Base-by-base conservation (phyloP, 805 yeast genomes). In the Yarrowia yakushimensis region DNA sequence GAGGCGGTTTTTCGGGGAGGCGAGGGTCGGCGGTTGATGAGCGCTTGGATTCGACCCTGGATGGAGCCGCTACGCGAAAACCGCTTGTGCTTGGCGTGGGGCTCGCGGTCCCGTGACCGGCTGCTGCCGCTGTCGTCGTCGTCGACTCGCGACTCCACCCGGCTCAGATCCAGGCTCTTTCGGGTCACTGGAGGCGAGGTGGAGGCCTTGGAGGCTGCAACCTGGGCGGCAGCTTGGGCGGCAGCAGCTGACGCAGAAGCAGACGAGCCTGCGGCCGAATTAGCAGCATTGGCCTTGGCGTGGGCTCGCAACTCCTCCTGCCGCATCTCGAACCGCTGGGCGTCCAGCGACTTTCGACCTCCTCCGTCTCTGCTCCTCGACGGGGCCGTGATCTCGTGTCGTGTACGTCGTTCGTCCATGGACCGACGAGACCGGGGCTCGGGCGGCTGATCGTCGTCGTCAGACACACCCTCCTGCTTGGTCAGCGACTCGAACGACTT, bases 1-100 rank as follows among this genome's bases (percentile, higher is more conserved):
- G 78, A 73, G 0, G 96, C 96, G 0, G 93, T 85, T 67, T 82
- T 85, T 17, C 74, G 70, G 0, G 81, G 75, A 2, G 81, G 81
- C 12, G 82, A 81, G 45, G 72, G 69, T 12, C 69, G 67, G 23
- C 71, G 66, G 62, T 68, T 67, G 39, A 74, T 66, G 33, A 72
- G 70, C 36, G 66, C 65, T 31, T 73, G 71, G 25, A 74, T 72
- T 30, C 77, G 71, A 69, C 69, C 72, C 70, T 67, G 79, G 62
- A 71, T 73, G 65, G 70, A 70, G 70, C 65, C 76, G 68, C 64
- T 55, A 37, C 67, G 66, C 64, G 39, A 73, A 66, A 64, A 67
- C 69, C 64, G 71, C 67, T 36, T 62, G 57, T 31, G 64, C 61
- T 55, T 62, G n/a, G n/a, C n/a, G 62, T 23, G 62, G 42, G 37